A percentile compares a stretch with the other conserved stretches of the same genome.
These are phyloP conservation scores for Nidularia sp. DNA, from an alignment of 768 basidiomycete species.

Conservation along the genomic window DNA sequence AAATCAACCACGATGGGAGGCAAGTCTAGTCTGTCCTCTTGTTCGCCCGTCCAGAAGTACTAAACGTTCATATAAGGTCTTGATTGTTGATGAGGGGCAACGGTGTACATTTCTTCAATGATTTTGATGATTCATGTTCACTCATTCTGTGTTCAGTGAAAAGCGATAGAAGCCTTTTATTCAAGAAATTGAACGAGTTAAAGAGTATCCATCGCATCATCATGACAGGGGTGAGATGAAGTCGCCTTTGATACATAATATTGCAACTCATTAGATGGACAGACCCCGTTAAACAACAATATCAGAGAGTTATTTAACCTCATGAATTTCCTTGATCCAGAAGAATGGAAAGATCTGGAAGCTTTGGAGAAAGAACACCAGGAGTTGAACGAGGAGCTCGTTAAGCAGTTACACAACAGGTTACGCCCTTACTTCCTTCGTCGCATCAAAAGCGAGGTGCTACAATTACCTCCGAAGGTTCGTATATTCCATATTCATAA, in stretches of 20 bases:
- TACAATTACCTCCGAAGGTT: constrained; percentile 91
- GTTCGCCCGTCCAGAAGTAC: neutral
- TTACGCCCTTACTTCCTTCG: constrained; percentile 91
- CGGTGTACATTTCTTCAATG: constrained; percentile 51
- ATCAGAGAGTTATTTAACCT: constrained; percentile 95
- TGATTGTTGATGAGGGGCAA: constrained; percentile 93
- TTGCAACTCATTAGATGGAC: constrained; percentile 2
- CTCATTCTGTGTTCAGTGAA: constrained; percentile 53
- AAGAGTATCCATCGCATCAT: constrained; percentile 77
- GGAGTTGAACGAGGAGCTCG: constrained; percentile 72
- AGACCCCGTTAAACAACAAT: constrained; percentile 97
- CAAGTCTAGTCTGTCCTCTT: constrained; percentile 9
- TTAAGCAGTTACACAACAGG: constrained; percentile 74
- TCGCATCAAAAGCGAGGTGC: constrained; percentile 88
- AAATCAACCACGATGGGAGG: constrained; percentile 85
- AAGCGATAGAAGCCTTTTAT: constrained; percentile 73
- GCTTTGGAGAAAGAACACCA: constrained; percentile 70
- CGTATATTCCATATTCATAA: neutral
- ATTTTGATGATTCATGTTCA: constrained; percentile 7
- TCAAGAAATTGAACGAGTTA: constrained; percentile 78
- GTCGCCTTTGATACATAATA: neutral
- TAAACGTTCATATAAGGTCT: constrained; percentile 26
- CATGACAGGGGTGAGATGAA: constrained; percentile 71
- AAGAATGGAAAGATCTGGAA: constrained; percentile 73
- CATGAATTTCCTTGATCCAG: constrained; percentile 90